Base-by-base conservation (phyloP, 75 land plant species). In the Selaginella tamariscina region DNA sequence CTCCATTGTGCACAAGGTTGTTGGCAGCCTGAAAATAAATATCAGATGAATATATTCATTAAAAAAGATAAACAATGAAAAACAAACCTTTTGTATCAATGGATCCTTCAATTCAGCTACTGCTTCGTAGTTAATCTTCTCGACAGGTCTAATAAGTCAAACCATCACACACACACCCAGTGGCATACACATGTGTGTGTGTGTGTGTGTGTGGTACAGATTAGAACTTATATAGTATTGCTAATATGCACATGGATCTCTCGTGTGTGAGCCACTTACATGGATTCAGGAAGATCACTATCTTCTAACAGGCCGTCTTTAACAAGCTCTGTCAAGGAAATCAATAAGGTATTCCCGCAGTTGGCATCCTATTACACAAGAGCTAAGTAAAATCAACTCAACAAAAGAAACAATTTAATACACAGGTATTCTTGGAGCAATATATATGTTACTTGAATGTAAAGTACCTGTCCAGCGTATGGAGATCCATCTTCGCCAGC, bases 331-430 rank as follows among this genome's bases (percentile, higher is more conserved):
- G 89, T 90, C 24, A 93, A 82, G 33, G 96, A 93, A 44, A 93
- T 93, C 73, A 93, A 71, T 69, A 93, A 84, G 0, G 98, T 93
- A 69, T 93, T 93, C 2, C 98, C 98, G 77, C 98, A 93, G 75
- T 93, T 93, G 39, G 98, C 96, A 85, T 93, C 98, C 96, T 90
- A 72, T 59, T 65, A 39, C 54, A 8, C 29, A 67, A 31, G 20
- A 24, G 70, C 22, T 63, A 9, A 70, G 26, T 9, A 27, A 5
- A 65, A 65, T 15, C 24, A 65, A 2, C 29, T 32, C 15, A 13
- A 65, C 31, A 13, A 29, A 31, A 18, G 18, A 30, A 29, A 30
- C 24, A 9, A 60, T n/a, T 13, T 60, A n/a, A n/a, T n/a, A n/a
- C n/a, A n/a, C n/a, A n/a, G n/a, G n/a, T n/a, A n/a, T n/a, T n/a